These are phyloP conservation scores for Lepidium didymum DNA, from an alignment of 345 rosid species.

Conservation along the genomic window DNA sequence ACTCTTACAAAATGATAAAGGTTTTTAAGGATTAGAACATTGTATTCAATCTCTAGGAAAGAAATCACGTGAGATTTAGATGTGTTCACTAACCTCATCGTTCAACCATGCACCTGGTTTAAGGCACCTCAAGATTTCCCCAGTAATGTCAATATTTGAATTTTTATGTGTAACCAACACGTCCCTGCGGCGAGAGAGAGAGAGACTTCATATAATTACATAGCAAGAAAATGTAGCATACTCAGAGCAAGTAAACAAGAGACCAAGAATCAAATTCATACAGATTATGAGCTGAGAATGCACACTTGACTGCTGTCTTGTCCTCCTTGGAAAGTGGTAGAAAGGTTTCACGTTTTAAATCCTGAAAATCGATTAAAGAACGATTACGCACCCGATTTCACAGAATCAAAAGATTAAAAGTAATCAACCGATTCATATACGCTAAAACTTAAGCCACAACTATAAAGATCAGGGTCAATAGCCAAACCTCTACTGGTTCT, in stretches of 20 bases:
- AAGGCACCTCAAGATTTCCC: constrained; percentile 60
- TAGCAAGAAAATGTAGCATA: not conserved
- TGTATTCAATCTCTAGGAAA: not conserved
- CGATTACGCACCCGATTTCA: not conserved
- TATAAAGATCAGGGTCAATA: not conserved
- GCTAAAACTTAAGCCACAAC: not conserved
- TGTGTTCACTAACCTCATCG: constrained; percentile 67
- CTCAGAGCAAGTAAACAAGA: not conserved
- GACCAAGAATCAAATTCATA: constrained; percentile 24
- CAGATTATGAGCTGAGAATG: constrained; percentile 36
- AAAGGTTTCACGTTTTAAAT: constrained; percentile 10
- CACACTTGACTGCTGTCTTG: constrained; percentile 12
- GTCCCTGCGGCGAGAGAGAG: constrained; percentile 32
- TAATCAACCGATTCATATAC: not conserved
- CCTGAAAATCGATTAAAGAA: constrained; percentile 3
- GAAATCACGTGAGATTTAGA: not conserved
- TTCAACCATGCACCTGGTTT: constrained; percentile 80
- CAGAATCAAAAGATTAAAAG: not conserved
- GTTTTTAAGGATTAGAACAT: not conserved
- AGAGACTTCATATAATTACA: not conserved
- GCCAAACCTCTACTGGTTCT: constrained; percentile 33
- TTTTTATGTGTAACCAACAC: constrained; percentile 49
- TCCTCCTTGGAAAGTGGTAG: constrained; percentile 15
- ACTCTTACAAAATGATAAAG: not conserved
- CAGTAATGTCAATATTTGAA: constrained; percentile 73